Evolutionary conservation across 345 rosid species (phyloP), one percentile per base, ranked within the genome.

Genomic region (Anastatica hierochuntica): DNA sequence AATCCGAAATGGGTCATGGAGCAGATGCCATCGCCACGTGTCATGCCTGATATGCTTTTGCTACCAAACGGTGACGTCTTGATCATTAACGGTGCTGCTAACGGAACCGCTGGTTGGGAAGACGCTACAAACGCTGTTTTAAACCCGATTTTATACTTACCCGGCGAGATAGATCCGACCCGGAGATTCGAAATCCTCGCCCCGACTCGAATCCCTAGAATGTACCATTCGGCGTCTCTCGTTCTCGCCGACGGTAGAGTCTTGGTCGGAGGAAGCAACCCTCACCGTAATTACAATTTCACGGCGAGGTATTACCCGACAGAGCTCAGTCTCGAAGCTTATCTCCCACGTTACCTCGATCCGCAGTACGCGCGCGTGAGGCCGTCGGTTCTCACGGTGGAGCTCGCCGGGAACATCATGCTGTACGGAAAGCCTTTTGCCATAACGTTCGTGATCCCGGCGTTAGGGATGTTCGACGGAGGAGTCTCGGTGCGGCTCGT

Each of bases 31-130:
- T 68, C 64, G 52, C 84, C 87, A 39, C 83, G 95, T 35, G 80
- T 85, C 60, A 83, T 81, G 88, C 49, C 65, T 8, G 95, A 85
- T 38, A 81, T 89, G 95, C 5, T 83, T 14, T 29, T 89, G 6
- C 49, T 85, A 42, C 92, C 92, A 0, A 75, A 59, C 29, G 88
- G 89, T 1, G 75, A 76, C 31, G 69, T 85, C 19, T 47, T 89
- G 19, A 59, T 89, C 23, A 74, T 89, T 47, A 89, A 85, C 56
- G 89, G 92, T 16, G 95, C 89, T 0, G 26, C 74, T 0, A 83
- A 79, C 15, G 97, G 97, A 14, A 85, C 83, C 0, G 95, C 92
- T 0, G 97, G 97, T 4, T 85, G 95, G 95, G 86, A 89, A 27
- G 68, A 79, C 31, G 95, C 78, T 0, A 65, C 64, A 0, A 64